Conservation (phyloP, 306 rosid species). For the Alnus glutinosa region DNA sequence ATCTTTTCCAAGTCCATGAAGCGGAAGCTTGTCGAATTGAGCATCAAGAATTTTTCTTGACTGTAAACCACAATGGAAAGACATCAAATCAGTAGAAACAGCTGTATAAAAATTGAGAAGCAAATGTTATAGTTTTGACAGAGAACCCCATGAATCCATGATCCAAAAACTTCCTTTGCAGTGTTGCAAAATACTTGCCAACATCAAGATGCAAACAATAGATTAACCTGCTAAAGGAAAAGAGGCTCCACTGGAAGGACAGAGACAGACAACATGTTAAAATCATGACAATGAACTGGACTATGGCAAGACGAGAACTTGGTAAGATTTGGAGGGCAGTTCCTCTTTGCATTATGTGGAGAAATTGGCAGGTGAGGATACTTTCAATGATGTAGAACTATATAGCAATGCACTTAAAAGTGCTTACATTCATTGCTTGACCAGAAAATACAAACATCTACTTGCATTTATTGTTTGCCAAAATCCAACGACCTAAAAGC, state of each 20-base stretch:
- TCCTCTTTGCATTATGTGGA: background rate
- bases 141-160: background rate
- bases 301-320: background rate
- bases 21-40: slow-evolving; percentile 80
- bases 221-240: background rate
- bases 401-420: background rate
- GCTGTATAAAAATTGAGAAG: slow-evolving; percentile 16
- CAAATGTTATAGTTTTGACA: background rate
- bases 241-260: too few species aligned
- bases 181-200: slow-evolving; percentile 8
- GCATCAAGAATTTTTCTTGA: slow-evolving; percentile 64
- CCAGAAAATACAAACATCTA: too few species aligned
- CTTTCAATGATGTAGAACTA: background rate
- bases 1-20: slow-evolving; percentile 85
- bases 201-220: background rate
- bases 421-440: background rate
- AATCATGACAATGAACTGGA: background rate
- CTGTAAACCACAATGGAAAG: slow-evolving; percentile 50
- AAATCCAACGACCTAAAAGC: background rate
- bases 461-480: background rate
- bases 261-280: too few species aligned
- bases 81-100: slow-evolving; percentile 32
- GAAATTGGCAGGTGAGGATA: background rate
- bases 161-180: slow-evolving; percentile 6
- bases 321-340: background rate